Evolutionary conservation across 345 rosid species (phyloP).

Genomic region (Heritiera littoralis): DNA sequence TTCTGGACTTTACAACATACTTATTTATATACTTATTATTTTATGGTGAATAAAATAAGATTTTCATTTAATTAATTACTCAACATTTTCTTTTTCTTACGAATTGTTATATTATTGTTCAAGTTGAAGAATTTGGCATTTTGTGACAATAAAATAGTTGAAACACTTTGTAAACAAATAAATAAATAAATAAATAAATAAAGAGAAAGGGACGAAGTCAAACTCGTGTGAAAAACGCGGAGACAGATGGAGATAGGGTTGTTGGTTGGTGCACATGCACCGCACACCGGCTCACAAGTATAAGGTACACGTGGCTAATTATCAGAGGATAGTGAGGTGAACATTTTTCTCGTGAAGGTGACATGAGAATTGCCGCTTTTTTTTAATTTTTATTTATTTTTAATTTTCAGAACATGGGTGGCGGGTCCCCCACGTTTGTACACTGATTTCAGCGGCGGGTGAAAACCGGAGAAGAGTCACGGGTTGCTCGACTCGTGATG

Average conservation of each 20-base stretch:
- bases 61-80: too few relatives aligned
- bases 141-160: too few relatives aligned
- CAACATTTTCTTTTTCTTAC: background rate
- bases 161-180: background rate
- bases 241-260: background rate
- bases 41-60: background rate
- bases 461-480: background rate
- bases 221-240: conserved; percentile 34
- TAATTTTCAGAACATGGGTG: background rate
- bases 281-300: background rate
- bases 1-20: too few relatives aligned
- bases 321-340: background rate
- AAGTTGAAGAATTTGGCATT: too few relatives aligned
- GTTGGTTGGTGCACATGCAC: conserved; percentile 15
- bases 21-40: too few relatives aligned
- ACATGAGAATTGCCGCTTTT: background rate
- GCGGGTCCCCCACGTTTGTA: background rate
- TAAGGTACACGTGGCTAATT: conserved; percentile 19
- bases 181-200: too few relatives aligned
- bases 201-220: background rate
- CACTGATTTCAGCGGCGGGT: background rate
- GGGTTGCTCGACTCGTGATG: background rate
- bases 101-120: background rate
- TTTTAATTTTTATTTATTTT: too few relatives aligned
- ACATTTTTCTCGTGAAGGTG: conserved; percentile 16